Evolutionary conservation across 2,329 filamentous ascomycete genomes (phyloP), one percentile per base, ranked within the genome.

Genomic region (Cryphonectria parasitica): DNA sequence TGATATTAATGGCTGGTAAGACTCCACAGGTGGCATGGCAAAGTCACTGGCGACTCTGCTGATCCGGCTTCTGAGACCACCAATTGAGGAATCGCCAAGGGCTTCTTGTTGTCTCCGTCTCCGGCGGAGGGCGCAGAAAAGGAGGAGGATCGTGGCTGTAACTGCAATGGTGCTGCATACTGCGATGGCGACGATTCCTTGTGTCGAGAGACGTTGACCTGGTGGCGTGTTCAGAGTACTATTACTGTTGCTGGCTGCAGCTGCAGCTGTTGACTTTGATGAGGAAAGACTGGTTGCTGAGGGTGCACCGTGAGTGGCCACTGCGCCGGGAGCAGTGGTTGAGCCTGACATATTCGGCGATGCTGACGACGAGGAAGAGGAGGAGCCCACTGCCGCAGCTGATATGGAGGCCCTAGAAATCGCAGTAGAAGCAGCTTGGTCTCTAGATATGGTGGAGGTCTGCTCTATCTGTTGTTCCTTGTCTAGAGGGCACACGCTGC

Each of bases 181-280:
- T 4, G 78, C 82, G 64, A 88, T 82, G 43, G 85, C 83, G 2
- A 82, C 80, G 69, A 83, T 86, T 62, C 81, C 79, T 2, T 81
- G 82, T 0, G 76, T 74, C 1, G 83, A 78, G 7, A 86, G 76
- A 3, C 73, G 74, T 19, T 28, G n/a, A 19, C 41, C 17, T 52
- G 41, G 19, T n/a, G 62, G 19, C 15, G 25, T 19, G 25, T 6
- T 41, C 41, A 17, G 28, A 15, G 52, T 11, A 41, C 39, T 25
- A 22, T 4, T 39, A 15, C 43, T 36, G 22, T 17, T 36, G 22
- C 45, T n/a, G 45, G 28, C 52, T 3, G n/a, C 4, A 28, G 49
- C 11, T 39, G 62, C 34, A 8, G 67, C 17, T 25, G 61, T 19
- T 19, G 67, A 65, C 3, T 8, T 25, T 6, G 54, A 45, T 61